Percentiles rank a stretch among this genome's conserved stretches.
phyloP scores from a whole-genome alignment of 805 yeast genomes.

The Sugiyamaella smithiae region DNA sequence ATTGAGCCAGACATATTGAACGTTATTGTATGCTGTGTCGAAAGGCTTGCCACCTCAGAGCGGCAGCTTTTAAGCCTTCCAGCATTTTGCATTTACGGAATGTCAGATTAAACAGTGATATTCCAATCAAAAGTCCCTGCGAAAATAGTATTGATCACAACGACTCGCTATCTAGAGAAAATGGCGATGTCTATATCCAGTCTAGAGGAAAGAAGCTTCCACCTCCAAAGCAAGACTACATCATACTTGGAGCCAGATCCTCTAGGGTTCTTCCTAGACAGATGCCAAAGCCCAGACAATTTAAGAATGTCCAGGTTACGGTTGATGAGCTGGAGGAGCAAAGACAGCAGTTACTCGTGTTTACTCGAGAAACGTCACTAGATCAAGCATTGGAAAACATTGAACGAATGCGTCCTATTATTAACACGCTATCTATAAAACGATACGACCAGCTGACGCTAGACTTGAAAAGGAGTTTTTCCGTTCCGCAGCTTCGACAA shows the following conservation, averaged over 20 bases:
- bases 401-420: slow-evolving; percentile 21
- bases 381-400: slow-evolving; percentile 19
- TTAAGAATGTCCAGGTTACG: slow-evolving; percentile 3
- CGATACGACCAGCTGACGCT: slow-evolving; percentile 25
- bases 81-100: no score
- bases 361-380: slow-evolving; percentile 16
- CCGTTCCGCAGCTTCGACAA: slow-evolving; percentile 28
- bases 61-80: no score
- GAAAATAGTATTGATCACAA: no score
- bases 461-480: slow-evolving; percentile 29
- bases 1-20: no score
- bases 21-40: no score
- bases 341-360: slow-evolving; percentile 21
- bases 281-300: neutral
- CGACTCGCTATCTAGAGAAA: no score
- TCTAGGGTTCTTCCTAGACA: slow-evolving; percentile 21
- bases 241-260: slow-evolving; percentile 24
- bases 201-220: slow-evolving; percentile 12
- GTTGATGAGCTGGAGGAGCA: slow-evolving; percentile 23
- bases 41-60: no score
- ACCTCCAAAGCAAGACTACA: slow-evolving; percentile 16
- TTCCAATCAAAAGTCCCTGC: no score
- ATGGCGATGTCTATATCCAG: no score
- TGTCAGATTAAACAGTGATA: no score
- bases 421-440: slow-evolving; percentile 21